Conservation (phyloP, 306 rosid species). For the Dryas octopetala region DNA sequence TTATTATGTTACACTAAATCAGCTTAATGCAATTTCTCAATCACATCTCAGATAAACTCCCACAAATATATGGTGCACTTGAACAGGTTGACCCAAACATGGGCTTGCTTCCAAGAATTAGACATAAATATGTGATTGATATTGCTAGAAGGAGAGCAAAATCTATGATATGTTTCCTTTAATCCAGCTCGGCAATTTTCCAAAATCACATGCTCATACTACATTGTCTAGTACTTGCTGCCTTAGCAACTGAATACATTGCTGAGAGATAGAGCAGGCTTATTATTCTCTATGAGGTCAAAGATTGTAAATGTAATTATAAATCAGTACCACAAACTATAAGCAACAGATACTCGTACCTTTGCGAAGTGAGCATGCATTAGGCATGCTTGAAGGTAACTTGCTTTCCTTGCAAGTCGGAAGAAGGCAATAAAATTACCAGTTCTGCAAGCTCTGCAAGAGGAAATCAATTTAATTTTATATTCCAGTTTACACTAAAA, state of each 20-base stretch:
- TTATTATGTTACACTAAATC: no score
- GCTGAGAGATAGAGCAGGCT: slow-evolving; percentile 17
- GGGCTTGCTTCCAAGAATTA: no score
- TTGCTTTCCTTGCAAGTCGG: slow-evolving; percentile 85
- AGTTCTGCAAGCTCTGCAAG: slow-evolving; percentile 89
- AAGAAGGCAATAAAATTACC: slow-evolving; percentile 88
- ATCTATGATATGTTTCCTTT: slow-evolving; percentile 9
- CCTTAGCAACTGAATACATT: slow-evolving; percentile 17
- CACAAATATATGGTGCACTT: no score
- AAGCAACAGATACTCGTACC: slow-evolving; percentile 48
- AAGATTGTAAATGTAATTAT: slow-evolving; percentile 12
- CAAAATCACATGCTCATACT: slow-evolving; percentile 8
- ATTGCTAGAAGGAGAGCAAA: not conserved
- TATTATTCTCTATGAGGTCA: slow-evolving; percentile 17
- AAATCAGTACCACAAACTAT: slow-evolving; percentile 24
- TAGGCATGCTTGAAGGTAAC: slow-evolving; percentile 97
- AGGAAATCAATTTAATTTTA: slow-evolving; percentile 33
- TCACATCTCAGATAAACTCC: no score
- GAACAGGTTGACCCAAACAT: no score
- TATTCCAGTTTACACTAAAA: slow-evolving; percentile 18
- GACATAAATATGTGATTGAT: not conserved
- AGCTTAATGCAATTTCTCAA: no score
- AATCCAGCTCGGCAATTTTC: slow-evolving; percentile 13
- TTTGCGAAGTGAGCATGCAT: slow-evolving; percentile 99
- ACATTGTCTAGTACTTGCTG: slow-evolving; percentile 22